Percentiles rank a stretch among this genome's conserved stretches.
Evolutionary conservation across 2,329 filamentous ascomycete species (phyloP).

Genomic region (Botrytis porri): DNA sequence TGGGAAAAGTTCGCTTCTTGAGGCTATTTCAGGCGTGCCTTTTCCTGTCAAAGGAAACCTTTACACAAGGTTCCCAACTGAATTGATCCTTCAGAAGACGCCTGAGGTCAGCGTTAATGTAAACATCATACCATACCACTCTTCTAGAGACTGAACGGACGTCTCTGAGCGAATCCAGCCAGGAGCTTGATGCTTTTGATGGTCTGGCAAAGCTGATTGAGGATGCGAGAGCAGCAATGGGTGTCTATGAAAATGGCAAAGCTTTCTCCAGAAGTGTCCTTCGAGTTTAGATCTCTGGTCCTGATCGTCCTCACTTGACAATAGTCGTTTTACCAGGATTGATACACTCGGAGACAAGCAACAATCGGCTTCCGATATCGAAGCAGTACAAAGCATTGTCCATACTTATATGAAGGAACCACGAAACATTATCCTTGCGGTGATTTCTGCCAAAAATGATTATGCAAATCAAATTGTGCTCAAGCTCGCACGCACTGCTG

Average conservation of each 20-base stretch:
- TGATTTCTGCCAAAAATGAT: slow-evolving; percentile 55
- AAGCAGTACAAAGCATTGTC: slow-evolving; percentile 42
- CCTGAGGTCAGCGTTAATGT: no score
- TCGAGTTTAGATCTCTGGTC: slow-evolving; percentile 28
- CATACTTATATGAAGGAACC: slow-evolving; percentile 52
- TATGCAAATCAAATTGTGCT: slow-evolving; percentile 43
- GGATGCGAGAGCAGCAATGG: slow-evolving; percentile 27
- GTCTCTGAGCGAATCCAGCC: slow-evolving; percentile 20
- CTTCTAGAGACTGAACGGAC: no score
- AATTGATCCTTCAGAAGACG: no score
- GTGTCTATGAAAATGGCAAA: slow-evolving; percentile 28
- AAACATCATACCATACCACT: no score
- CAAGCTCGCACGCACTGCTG: slow-evolving; percentile 44
- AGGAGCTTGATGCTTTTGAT: slow-evolving; percentile 27
- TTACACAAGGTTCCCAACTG: no score
- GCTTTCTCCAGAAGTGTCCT: slow-evolving; percentile 31
- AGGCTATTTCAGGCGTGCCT: no score
- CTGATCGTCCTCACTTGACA: slow-evolving; percentile 26
- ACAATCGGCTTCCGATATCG: no score
- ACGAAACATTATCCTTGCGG: slow-evolving; percentile 53
- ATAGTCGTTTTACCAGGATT: no score
- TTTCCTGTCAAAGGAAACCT: no score
- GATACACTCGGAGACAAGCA: no score
- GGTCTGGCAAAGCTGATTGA: slow-evolving; percentile 28
- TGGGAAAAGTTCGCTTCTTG: slow-evolving; percentile 33